Conservation (phyloP, 495 filamentous ascomycete genomes). For the Collariella sp. region DNA sequence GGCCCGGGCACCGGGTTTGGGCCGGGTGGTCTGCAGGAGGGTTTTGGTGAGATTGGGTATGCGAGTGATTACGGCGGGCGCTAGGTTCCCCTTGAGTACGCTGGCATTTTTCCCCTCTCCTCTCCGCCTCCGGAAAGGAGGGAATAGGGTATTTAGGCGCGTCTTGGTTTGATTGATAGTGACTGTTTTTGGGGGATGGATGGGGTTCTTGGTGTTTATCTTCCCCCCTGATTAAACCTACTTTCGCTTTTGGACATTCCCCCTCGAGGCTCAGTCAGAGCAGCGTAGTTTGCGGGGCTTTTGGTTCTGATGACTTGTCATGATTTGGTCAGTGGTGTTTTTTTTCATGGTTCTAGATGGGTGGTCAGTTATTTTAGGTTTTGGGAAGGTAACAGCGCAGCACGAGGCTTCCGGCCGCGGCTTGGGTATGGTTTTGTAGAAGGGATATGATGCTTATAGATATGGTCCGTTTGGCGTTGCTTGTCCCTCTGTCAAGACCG, state of each 20-base stretch:
- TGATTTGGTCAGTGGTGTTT: no score
- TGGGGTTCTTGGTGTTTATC: neutral
- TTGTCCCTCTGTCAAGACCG: neutral
- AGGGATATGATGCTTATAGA: neutral
- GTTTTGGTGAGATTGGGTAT: slow-evolving; percentile 44
- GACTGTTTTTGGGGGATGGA: neutral
- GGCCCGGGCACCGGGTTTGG: slow-evolving; percentile 44
- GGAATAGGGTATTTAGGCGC: neutral
- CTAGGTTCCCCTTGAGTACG: slow-evolving; percentile 8
- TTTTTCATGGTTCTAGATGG: no score
- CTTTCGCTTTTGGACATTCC: neutral
- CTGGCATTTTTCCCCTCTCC: neutral
- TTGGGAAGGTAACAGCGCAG: no score
- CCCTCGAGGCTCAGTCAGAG: no score
- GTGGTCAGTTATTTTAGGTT: no score
- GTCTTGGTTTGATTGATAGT: neutral
- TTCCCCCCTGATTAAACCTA: neutral
- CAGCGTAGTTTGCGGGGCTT: no score
- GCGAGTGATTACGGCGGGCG: slow-evolving; percentile 45
- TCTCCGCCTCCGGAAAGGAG: neutral
- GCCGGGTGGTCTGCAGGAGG: slow-evolving; percentile 40
- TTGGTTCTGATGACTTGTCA: no score
- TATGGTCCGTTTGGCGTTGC: neutral
- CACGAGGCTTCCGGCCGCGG: no score
- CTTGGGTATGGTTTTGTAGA: neutral